These are phyloP conservation scores for Saccharomycopsis malanga DNA, from an alignment of 805 yeast species.

Conservation along the genomic window DNA sequence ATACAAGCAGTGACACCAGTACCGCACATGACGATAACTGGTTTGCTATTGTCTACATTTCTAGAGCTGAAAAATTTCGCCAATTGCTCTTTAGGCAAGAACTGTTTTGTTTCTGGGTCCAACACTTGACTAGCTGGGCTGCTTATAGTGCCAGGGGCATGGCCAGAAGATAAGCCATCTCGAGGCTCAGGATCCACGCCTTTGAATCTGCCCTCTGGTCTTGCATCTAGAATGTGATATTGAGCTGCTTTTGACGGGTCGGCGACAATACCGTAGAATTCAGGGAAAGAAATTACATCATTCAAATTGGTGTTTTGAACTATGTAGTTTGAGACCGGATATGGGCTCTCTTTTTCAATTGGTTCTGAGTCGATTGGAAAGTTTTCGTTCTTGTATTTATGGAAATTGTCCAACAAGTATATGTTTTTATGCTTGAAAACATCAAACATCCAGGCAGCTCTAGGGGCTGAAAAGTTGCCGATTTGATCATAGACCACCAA, in stretches of 20 bases:
- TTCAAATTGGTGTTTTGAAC: slow-evolving; percentile 31
- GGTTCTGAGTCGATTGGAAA: slow-evolving; percentile 23
- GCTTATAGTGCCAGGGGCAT: slow-evolving; percentile 72
- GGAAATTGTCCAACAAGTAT: slow-evolving; percentile 63
- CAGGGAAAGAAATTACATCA: slow-evolving; percentile 50
- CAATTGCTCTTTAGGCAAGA: slow-evolving; percentile 43
- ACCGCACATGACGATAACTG: slow-evolving; percentile 86
- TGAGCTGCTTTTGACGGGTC: slow-evolving; percentile 35
- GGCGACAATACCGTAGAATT: slow-evolving; percentile 33
- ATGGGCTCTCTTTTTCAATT: slow-evolving; percentile 9
- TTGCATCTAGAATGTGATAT: slow-evolving; percentile 70
- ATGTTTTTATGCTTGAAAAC: slow-evolving; percentile 72
- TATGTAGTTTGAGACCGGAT: slow-evolving; percentile 2
- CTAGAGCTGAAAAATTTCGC: slow-evolving; percentile 35
- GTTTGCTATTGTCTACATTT: slow-evolving; percentile 42
- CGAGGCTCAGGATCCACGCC: slow-evolving; percentile 87
- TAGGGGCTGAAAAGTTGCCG: slow-evolving; percentile 82
- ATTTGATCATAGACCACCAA: slow-evolving; percentile 78
- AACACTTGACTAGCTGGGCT: slow-evolving; percentile 67
- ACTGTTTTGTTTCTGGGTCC: slow-evolving; percentile 39
- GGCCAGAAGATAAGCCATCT: slow-evolving; percentile 83
- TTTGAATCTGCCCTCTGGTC: slow-evolving; percentile 65
- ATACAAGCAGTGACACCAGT: slow-evolving; percentile 95
- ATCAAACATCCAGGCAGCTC: slow-evolving; percentile 87
- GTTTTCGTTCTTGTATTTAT: slow-evolving; percentile 39